Conservation (phyloP, 2,329 filamentous ascomycete species). For the Pleomassaria siparia region DNA sequence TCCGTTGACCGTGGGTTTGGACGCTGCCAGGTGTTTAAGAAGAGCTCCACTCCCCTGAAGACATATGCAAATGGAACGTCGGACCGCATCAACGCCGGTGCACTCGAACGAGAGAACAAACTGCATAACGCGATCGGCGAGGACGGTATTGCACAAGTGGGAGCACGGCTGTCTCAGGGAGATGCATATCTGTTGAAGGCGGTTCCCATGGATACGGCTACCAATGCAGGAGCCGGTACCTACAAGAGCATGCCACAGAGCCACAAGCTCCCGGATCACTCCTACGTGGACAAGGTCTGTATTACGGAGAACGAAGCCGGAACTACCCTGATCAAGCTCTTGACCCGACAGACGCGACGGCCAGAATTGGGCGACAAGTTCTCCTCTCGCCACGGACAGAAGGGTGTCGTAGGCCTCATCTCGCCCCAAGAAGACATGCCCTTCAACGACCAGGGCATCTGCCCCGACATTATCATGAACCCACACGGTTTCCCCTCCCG, state of each 20-base stretch:
- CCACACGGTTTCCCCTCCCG: conserved; percentile 98
- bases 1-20: conserved; percentile 94
- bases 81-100: conserved; percentile 54
- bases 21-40: conserved; percentile 96
- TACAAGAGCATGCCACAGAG: conserved; percentile 68
- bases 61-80: conserved; percentile 80
- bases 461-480: conserved; percentile 99
- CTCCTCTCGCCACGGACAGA: conserved; percentile 96
- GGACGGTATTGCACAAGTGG: conserved; percentile 89
- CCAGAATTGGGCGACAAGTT: conserved; percentile 98
- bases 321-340: conserved; percentile 84
- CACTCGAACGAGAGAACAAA: conserved; percentile 51
- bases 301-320: conserved; percentile 87
- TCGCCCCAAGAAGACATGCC: conserved; percentile 97
- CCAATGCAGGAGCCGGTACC: conserved; percentile 66
- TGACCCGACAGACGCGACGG: conserved; percentile 91
- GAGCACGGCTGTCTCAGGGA: conserved; percentile 73
- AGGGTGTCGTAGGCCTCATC: conserved; percentile 96
- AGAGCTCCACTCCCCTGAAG: conserved; percentile 83
- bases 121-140: conserved; percentile 71
- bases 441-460: conserved; percentile 85
- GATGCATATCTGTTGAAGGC: conserved; percentile 92
- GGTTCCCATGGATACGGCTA: conserved; percentile 74
- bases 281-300: conserved; percentile 96
- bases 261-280: conserved; percentile 81